Conservation (phyloP, 371 early-diverging fungal genomes). For the Circinella minor region DNA sequence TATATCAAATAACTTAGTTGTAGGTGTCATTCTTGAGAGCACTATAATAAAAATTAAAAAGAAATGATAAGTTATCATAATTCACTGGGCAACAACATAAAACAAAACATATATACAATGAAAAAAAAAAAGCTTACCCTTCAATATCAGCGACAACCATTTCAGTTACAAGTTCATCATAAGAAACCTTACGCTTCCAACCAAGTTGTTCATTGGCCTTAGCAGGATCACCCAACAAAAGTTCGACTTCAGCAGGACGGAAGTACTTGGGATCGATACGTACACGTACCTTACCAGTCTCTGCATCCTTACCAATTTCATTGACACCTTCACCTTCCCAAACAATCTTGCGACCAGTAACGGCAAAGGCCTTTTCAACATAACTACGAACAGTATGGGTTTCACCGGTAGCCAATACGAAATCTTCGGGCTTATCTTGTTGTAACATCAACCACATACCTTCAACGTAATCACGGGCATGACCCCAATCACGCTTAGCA, state of each 20-base stretch:
- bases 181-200: conserved; percentile 76
- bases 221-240: conserved; percentile 79
- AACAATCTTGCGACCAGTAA: conserved; percentile 68
- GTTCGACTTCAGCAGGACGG: conserved; percentile 88
- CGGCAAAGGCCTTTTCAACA: conserved; percentile 81
- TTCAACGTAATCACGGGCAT: conserved; percentile 86
- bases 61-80: conserved; percentile 26
- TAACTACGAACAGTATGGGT: conserved; percentile 85
- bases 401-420: conserved; percentile 85
- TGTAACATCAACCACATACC: conserved; percentile 92
- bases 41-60: conserved; percentile 53
- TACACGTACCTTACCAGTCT: conserved; percentile 72
- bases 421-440: conserved; percentile 80
- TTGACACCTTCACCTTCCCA: conserved; percentile 83
- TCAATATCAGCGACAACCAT: conserved; percentile 76
- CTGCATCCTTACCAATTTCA: conserved; percentile 73
- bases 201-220: conserved; percentile 70
- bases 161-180: conserved; percentile 72
- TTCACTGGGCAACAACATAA: no score
- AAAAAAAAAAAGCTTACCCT: conserved; percentile 27
- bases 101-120: conserved; percentile 27
- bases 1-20: conserved; percentile 21
- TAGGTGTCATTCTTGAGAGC: conserved; percentile 45
- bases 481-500: conserved; percentile 90
- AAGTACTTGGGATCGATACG: conserved; percentile 80